These are phyloP conservation scores for Xylaria palmicola DNA, from an alignment of 495 filamentous ascomycete species.

Conservation along the genomic window DNA sequence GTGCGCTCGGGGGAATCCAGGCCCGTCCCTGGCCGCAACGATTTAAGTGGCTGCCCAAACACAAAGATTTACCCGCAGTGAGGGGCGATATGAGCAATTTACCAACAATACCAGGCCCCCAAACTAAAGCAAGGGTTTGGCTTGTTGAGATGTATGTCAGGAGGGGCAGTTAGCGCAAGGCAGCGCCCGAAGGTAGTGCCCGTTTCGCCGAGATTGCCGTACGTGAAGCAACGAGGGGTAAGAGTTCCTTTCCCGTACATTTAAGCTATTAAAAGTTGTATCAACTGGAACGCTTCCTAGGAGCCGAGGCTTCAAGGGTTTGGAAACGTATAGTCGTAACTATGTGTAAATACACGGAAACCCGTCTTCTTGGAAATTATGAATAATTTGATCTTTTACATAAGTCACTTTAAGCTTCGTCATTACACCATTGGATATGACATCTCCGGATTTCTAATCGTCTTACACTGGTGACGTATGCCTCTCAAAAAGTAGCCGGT, in stretches of 20 bases:
- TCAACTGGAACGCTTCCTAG: no score
- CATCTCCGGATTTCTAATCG: no score
- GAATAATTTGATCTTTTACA: no score
- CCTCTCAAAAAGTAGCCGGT: no score
- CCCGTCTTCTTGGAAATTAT: no score
- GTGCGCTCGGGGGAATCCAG: conserved; percentile 22
- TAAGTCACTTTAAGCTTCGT: no score
- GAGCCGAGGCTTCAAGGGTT: no score
- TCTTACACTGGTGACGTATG: no score
- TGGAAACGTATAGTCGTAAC: no score
- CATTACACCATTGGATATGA: no score
- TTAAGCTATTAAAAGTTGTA: neutral
- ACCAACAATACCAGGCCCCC: conserved; percentile 23
- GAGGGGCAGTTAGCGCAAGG: conserved; percentile 21
- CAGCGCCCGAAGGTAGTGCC: conserved; percentile 19
- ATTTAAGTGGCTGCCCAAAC: conserved; percentile 18
- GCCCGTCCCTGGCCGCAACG: conserved; percentile 20
- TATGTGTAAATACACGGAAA: no score
- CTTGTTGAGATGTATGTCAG: conserved; percentile 22
- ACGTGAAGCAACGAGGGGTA: conserved; percentile 14
- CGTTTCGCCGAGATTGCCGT: conserved; percentile 19
- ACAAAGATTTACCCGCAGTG: conserved; percentile 15
- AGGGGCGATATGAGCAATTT: conserved; percentile 23
- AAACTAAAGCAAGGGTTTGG: conserved; percentile 24
- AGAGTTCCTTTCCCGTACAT: neutral